Evolutionary conservation across 129 eudicot species (phyloP).

Genomic region (Escallonia herrerae): DNA sequence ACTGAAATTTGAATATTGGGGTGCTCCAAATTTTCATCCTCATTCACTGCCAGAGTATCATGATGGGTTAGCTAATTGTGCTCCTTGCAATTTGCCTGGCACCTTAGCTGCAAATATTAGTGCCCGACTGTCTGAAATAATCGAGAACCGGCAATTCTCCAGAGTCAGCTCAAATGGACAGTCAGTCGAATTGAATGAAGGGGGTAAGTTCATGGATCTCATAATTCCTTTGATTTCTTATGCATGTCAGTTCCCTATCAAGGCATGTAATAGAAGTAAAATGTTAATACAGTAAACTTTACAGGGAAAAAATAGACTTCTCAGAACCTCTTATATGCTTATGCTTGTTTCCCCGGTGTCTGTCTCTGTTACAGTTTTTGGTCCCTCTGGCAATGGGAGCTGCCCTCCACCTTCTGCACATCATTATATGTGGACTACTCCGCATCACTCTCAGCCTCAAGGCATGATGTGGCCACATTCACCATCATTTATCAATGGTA

Average conservation of each 20-base stretch:
- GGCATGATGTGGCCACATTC: conserved; percentile 79
- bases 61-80: conserved; percentile 52
- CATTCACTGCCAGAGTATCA: conserved; percentile 78
- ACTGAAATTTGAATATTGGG: conserved; percentile 43
- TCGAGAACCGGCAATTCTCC: conserved; percentile 21
- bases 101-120: conserved; percentile 34
- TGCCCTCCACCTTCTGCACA: conserved; percentile 51
- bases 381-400: conserved; percentile 55
- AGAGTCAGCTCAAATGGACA: background rate
- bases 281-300: background rate
- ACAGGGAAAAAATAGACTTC: background rate
- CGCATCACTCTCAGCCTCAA: conserved; percentile 52
- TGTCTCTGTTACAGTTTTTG: conserved; percentile 45
- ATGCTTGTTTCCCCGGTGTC: conserved; percentile 1
- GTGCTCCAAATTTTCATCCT: conserved; percentile 53
- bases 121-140: conserved; percentile 39
- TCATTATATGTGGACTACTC: conserved; percentile 76
- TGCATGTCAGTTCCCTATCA: conserved; percentile 11
- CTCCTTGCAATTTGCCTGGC: conserved; percentile 36
- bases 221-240: background rate
- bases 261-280: conserved; percentile 1
- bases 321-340: background rate
- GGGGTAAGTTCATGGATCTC: conserved; percentile 24
- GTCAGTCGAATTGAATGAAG: background rate
- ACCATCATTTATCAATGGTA: conserved; percentile 56